phyloP scores from a whole-genome alignment of 2,329 filamentous ascomycete species.

The Cyphellophora attinorum region DNA sequence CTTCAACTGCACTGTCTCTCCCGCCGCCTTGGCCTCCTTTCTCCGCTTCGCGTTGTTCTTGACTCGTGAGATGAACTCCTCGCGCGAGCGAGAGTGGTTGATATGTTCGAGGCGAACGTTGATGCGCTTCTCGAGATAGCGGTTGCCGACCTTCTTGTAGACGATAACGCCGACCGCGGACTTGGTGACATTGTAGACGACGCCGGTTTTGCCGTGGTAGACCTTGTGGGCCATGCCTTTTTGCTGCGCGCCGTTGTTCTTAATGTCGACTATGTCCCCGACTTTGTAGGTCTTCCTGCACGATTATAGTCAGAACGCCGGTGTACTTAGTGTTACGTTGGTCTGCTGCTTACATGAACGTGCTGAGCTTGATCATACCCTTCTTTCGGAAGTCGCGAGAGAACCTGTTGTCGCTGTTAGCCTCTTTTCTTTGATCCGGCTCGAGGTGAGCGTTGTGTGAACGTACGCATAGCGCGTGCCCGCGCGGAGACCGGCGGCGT shows the following conservation, averaged over 20 bases:
- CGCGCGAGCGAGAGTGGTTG: slow-evolving; percentile 83
- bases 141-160: slow-evolving; percentile 99
- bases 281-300: slow-evolving; percentile 56
- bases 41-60: slow-evolving; percentile 92
- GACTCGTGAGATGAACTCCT: slow-evolving; percentile 92
- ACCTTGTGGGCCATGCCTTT: slow-evolving; percentile 99
- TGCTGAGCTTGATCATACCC: slow-evolving; percentile 86
- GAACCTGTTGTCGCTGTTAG: slow-evolving; percentile 44
- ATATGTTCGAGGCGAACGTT: slow-evolving; percentile 99
- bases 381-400: slow-evolving; percentile 88
- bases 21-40: slow-evolving; percentile 85
- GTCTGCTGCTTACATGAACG: slow-evolving; percentile 78
- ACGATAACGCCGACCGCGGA: slow-evolving; percentile 95
- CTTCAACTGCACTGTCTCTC: slow-evolving; percentile 85
- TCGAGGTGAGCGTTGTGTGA: slow-evolving; percentile 3
- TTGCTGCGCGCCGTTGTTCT: slow-evolving; percentile 96
- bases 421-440: slow-evolving; percentile 3
- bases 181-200: slow-evolving; percentile 99
- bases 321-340: slow-evolving; percentile 12
- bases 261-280: slow-evolving; percentile 98
- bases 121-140: slow-evolving; percentile 99
- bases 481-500: slow-evolving; percentile 76
- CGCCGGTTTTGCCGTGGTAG: slow-evolving; percentile 98
- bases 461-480: slow-evolving; percentile 63
- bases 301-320: too few species aligned